Conservation (phyloP, 1,284 basidiomycete species). For the Sutorius eximius region DNA sequence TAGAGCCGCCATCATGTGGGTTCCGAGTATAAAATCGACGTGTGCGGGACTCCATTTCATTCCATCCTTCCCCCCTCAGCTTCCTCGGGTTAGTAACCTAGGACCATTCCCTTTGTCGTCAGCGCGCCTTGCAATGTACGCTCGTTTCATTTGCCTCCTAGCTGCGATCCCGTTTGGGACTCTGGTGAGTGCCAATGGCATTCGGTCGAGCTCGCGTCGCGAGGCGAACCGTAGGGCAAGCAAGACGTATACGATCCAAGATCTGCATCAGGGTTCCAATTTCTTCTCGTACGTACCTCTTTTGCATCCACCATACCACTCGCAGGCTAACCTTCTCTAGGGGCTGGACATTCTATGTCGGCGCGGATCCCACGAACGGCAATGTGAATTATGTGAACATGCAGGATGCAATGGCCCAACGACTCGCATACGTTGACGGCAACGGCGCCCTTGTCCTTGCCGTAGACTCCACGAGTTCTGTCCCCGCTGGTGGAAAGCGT, state of each 20-base stretch:
- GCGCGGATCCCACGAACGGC: slow-evolving; percentile 66
- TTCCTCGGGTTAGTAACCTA: neutral
- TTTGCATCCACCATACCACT: neutral
- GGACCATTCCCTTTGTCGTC: neutral
- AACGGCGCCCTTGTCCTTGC: slow-evolving; percentile 53
- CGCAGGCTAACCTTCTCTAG: slow-evolving; percentile 34
- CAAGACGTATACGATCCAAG: slow-evolving; percentile 11
- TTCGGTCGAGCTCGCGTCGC: neutral
- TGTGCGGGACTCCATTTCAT: neutral
- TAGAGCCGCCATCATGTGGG: neutral
- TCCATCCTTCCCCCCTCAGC: neutral
- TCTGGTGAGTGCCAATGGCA: neutral
- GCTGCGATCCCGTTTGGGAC: slow-evolving; percentile 1
- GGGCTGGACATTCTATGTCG: slow-evolving; percentile 57
- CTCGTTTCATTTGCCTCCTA: slow-evolving; percentile 6
- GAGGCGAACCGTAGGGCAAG: neutral
- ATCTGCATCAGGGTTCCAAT: slow-evolving; percentile 18
- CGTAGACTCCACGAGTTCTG: slow-evolving; percentile 55
- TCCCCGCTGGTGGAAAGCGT: slow-evolving; percentile 53
- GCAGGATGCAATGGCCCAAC: slow-evolving; percentile 44
- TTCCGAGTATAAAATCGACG: neutral
- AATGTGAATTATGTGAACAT: slow-evolving; percentile 53
- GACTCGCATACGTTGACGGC: slow-evolving; percentile 53
- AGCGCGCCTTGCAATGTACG: slow-evolving; percentile 4
- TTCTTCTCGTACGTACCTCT: slow-evolving; percentile 26